Evolutionary conservation across 306 rosid genomes (phyloP), one percentile per base, ranked within the genome.

Genomic region (Corylus heterophylla): DNA sequence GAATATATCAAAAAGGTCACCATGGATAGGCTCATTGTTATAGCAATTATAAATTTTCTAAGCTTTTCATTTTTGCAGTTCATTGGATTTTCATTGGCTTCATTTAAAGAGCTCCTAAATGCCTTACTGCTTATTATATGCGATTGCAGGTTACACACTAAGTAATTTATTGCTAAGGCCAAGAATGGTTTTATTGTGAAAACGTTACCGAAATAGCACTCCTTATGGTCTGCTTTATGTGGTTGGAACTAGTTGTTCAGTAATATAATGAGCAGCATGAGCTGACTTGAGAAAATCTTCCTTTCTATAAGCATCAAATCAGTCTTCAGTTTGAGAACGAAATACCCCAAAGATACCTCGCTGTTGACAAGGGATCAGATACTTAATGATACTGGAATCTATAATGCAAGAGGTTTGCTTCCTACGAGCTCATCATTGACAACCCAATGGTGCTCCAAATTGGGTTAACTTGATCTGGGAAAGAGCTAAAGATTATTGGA

Each of bases 281-380:
- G 44, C 69, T 63, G 45, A 8, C 69, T 58, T 27, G 12, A 58
- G 35, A 58, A 22, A 58, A 8, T 58, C 64, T 58, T 52, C 27
- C 72, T 27, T 74, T 61, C 78, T 69, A 73, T 16, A 73, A n/a
- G 39, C 55, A 48, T 59, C 29, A 80, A 14, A 48, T 47, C 62
- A 80, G 47, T 42, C 68, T 12, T 71, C 20, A 71, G 12, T 61
- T 51, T 71, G 47, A 11, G 52, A 74, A 80, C 4, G 22, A 45
- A 68, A 66, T 18, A 27, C 31, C 8, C 31, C 39, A 16, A 54
- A 22, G 1, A 18, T 17, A 50, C 18, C 58, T 5, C n/a, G 7
- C 8, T 16, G 20, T 54, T 54, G 58, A 16, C 8, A 18, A 54
- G 58, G 58, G 20, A 54, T 18, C 20, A 14, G 7, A 47, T 1